Base-by-base conservation (phyloP, 306 rosid genomes). In the Bauhinia variegata region DNA sequence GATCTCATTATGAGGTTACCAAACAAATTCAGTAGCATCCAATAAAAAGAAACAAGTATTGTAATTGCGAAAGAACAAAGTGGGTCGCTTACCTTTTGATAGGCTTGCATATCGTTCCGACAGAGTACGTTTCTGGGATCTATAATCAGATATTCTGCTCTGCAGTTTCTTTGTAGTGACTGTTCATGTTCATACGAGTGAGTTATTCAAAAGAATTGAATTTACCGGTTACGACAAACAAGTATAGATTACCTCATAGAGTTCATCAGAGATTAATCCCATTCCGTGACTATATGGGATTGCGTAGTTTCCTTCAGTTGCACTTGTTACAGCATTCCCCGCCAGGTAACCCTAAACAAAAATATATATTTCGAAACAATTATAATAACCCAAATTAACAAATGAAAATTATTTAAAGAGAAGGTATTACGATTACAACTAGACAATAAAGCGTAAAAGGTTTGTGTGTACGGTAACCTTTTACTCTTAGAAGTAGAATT, bases 251-350 rank as follows among this genome's bases (percentile, higher is more conserved):
- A 86, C 95, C 75, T 75, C 12, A 0, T 63, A 80, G 37, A 88
- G 73, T 75, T 91, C 92, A 62, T 80, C 82, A 8, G 92, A 82
- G 57, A 91, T 85, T 34, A 91, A 80, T 31, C 67, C 80, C 90
- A 80, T 79, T 48, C 88, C 85, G 54, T 84, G 90, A 75, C 87
- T 81, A 75, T 74, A 72, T 62, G 86, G 19, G 6, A 19, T 8
- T 60, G 0, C 0, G 41, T 70, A 71, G 28, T 81, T 77, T 0
- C 0, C 1, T n/a, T 57, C 52, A 0, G 17, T 17, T 11, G 16
- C 1, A 19, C 8, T 30, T 28, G 87, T 87, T 5, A 2, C 0
- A 4, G 87, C 65, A 63, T 88, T 86, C 28, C 95, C 95, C 4
- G 73, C 23, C 42, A 82, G 3, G 64, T 86, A 91, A 48, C 97